A percentile compares a stretch with the other conserved stretches of the same genome.
phyloP scores from a whole-genome alignment of 768 basidiomycete genomes.

The Pleurotus djamor region DNA sequence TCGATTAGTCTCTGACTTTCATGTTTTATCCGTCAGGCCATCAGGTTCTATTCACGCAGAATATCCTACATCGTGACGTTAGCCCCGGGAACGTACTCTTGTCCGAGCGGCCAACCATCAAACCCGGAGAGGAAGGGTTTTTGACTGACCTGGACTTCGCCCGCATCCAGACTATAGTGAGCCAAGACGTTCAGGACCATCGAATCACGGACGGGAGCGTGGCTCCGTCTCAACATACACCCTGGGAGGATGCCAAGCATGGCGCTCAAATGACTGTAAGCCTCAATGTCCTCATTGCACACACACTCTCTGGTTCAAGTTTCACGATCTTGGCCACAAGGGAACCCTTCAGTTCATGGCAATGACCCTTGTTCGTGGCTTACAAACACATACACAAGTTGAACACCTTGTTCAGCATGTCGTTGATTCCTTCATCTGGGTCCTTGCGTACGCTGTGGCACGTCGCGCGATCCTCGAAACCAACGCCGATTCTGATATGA shows the following conservation, averaged over 20 bases:
- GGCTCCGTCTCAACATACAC: slow-evolving; percentile 1
- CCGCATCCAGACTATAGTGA: slow-evolving; percentile 3
- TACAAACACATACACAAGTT: background rate
- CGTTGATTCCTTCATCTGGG: slow-evolving; percentile 9
- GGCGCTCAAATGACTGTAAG: slow-evolving; percentile 17
- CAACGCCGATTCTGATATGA: background rate
- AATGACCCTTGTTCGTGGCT: slow-evolving; percentile 5
- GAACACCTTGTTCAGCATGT: slow-evolving; percentile 5
- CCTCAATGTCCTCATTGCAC: background rate
- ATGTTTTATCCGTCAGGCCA: slow-evolving; percentile 12
- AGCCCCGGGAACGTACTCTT: slow-evolving; percentile 32
- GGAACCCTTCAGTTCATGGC: slow-evolving; percentile 23
- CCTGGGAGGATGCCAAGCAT: slow-evolving; percentile 7
- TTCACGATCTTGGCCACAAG: slow-evolving; percentile 1
- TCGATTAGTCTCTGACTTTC: too few species aligned
- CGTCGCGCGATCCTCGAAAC: background rate
- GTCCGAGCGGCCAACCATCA: background rate
- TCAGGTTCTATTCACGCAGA: slow-evolving; percentile 14
- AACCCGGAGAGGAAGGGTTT: slow-evolving; percentile 16
- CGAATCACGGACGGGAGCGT: background rate
- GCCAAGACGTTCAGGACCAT: background rate
- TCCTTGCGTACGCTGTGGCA: background rate
- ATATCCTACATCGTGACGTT: slow-evolving; percentile 28
- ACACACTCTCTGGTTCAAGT: background rate
- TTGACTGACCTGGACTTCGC: slow-evolving; percentile 28